Evolutionary conservation across 768 basidiomycete genomes (phyloP).

Genomic region (Leccinum uliginosum): DNA sequence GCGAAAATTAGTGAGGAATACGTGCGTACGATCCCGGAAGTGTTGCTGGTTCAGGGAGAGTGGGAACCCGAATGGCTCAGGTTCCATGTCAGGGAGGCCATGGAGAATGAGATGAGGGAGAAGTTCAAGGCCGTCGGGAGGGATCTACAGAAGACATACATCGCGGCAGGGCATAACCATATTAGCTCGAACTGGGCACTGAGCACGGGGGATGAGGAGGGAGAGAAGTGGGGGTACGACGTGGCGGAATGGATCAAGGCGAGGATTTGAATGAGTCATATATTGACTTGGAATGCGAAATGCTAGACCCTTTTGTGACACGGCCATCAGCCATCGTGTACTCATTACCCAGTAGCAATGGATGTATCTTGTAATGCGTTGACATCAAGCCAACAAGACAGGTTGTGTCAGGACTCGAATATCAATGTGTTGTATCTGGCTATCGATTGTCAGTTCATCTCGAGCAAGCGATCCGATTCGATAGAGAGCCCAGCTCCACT

Average conservation of each 20-base stretch:
- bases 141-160: constrained; percentile 25
- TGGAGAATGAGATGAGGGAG: constrained; percentile 37
- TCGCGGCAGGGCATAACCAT: constrained; percentile 58
- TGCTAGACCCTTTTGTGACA: background rate
- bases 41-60: constrained; percentile 49
- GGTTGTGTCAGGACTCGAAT: too few relatives aligned
- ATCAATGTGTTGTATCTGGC: background rate
- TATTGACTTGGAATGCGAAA: constrained; percentile 5
- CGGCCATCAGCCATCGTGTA: background rate
- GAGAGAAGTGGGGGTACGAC: constrained; percentile 59
- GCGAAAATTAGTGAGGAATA: constrained; percentile 31
- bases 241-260: constrained; percentile 35
- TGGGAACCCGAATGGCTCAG: constrained; percentile 47
- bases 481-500: too few relatives aligned
- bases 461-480: too few relatives aligned
- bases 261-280: constrained; percentile 1
- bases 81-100: constrained; percentile 31
- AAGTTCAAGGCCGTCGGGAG: constrained; percentile 27
- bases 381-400: background rate
- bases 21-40: constrained; percentile 39
- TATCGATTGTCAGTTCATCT: background rate
- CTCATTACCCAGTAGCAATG: background rate
- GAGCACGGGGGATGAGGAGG: constrained; percentile 50
- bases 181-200: constrained; percentile 51
- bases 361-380: background rate